phyloP scores from a whole-genome alignment of 257 asterid species.

The Fraxinus anomala region DNA sequence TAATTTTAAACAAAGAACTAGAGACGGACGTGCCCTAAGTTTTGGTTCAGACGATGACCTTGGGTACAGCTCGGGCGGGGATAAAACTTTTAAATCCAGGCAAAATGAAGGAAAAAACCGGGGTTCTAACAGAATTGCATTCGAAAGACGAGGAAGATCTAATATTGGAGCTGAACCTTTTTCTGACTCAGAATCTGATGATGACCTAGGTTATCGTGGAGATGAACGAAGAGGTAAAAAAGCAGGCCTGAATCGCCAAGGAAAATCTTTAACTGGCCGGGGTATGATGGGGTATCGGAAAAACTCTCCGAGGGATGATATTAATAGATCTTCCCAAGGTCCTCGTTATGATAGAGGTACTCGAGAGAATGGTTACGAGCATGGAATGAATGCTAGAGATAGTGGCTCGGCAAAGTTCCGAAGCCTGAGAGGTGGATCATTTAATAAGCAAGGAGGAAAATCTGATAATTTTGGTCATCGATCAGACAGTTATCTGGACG shows the following conservation, averaged over 20 bases:
- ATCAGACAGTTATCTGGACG: slow-evolving; percentile 52
- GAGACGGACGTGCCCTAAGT: slow-evolving; percentile 40
- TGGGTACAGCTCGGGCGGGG: slow-evolving; percentile 46
- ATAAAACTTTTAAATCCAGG: slow-evolving; percentile 44
- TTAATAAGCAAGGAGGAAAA: slow-evolving; percentile 48
- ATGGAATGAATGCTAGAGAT: slow-evolving; percentile 31
- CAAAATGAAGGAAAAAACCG: slow-evolving; percentile 37
- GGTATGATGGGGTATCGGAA: slow-evolving; percentile 30
- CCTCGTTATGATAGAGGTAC: slow-evolving; percentile 39
- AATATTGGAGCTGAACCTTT: slow-evolving; percentile 29
- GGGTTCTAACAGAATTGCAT: slow-evolving; percentile 37
- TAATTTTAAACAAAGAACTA: slow-evolving; percentile 40
- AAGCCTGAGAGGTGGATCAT: slow-evolving; percentile 47
- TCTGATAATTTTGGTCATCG: slow-evolving; percentile 32
- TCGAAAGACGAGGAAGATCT: slow-evolving; percentile 40
- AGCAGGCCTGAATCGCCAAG: slow-evolving; percentile 29
- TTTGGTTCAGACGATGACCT: slow-evolving; percentile 66
- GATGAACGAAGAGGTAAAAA: slow-evolving; percentile 34
- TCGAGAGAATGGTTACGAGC: slow-evolving; percentile 35
- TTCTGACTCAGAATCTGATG: slow-evolving; percentile 53
- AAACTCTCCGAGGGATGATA: slow-evolving; percentile 34
- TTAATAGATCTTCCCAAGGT: slow-evolving; percentile 41
- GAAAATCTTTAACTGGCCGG: slow-evolving; percentile 28
- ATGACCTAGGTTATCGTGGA: slow-evolving; percentile 33
- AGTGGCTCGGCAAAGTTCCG: slow-evolving; percentile 27